phyloP scores from a whole-genome alignment of 805 yeast species.

The Brettanomyces custersianus region DNA sequence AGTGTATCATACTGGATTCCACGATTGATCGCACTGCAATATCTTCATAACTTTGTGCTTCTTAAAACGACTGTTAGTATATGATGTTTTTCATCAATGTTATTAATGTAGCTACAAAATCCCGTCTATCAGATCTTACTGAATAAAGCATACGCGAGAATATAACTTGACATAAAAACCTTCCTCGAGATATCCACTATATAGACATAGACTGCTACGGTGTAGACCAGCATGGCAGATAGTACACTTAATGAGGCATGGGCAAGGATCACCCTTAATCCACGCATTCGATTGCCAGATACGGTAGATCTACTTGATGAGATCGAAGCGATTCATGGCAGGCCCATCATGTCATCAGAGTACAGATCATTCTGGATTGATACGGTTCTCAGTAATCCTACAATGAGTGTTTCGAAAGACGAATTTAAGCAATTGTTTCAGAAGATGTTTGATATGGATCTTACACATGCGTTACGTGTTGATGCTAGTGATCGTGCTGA shows the following conservation, averaged over 20 bases:
- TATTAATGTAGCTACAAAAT: no score
- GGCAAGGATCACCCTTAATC: slow-evolving; percentile 2
- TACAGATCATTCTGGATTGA: slow-evolving; percentile 12
- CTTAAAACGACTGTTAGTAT: no score
- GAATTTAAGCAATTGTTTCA: slow-evolving; percentile 12
- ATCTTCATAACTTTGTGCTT: no score
- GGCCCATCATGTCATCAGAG: slow-evolving; percentile 8
- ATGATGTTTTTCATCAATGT: no score
- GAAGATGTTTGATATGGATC: slow-evolving; percentile 9
- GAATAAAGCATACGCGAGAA: no score
- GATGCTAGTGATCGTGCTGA: background rate
- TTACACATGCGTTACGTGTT: slow-evolving; percentile 6
- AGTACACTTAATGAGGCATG: slow-evolving; percentile 7
- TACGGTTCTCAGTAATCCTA: slow-evolving; percentile 9
- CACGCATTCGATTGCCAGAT: slow-evolving; percentile 5
- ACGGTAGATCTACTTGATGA: slow-evolving; percentile 8
- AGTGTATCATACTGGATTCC: no score
- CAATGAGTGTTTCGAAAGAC: slow-evolving; percentile 4
- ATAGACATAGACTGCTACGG: background rate
- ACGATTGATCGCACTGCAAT: no score
- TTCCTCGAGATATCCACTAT: no score
- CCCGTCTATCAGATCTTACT: no score
- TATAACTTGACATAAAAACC: no score
- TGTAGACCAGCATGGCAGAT: background rate
- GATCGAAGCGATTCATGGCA: slow-evolving; percentile 6